Base-by-base conservation (phyloP, 2,329 filamentous ascomycete genomes). In the Tolypocladium album region DNA sequence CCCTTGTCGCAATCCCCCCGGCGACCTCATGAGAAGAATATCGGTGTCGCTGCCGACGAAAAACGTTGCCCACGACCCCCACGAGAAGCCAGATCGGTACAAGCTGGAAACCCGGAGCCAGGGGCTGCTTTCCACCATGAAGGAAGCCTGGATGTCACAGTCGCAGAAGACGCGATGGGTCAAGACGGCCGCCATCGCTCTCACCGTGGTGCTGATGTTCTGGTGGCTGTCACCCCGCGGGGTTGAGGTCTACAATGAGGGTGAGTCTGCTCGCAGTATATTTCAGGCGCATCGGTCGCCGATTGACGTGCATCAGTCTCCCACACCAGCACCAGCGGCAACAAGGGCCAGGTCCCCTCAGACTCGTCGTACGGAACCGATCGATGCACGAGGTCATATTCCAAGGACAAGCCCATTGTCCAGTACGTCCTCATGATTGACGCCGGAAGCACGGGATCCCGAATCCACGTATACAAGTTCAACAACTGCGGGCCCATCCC, bases 341-440 rank as follows among this genome's bases (percentile, higher is more conserved):
- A 64, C 61, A 64, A 76, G 62, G 83, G 83, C 64, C 84, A 87
- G 69, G 70, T 72, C 1, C 79, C 83, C 40, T 74, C 79, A 58
- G 85, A 90, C 68, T 78, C 82, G 34, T 84, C 86, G 11, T 82
- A 86, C 68, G 83, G 83, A 66, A 87, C 89, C 64, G 80, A 83
- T 52, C 88, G 85, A 76, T 99, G 94, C 82, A 86, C 86, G 61
- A 90, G 87, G 71, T 91, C 94, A 50, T 87, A 83, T 77, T 90
- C 91, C 68, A 86, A 89, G 69, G 88, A 91, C 65, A 97, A 97
- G 78, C 93, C 94, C 57, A 85, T 99, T 66, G 88, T 97, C 63
- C 94, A 99, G 73, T 99, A 97, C 78, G 95, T 94, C 63, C 84
- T 97, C 70, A 99, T 99, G 94, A 90, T 99, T 70, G 94, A 99